Base-by-base conservation (phyloP, 495 filamentous ascomycete genomes). In the Penicillium riverlandense region DNA sequence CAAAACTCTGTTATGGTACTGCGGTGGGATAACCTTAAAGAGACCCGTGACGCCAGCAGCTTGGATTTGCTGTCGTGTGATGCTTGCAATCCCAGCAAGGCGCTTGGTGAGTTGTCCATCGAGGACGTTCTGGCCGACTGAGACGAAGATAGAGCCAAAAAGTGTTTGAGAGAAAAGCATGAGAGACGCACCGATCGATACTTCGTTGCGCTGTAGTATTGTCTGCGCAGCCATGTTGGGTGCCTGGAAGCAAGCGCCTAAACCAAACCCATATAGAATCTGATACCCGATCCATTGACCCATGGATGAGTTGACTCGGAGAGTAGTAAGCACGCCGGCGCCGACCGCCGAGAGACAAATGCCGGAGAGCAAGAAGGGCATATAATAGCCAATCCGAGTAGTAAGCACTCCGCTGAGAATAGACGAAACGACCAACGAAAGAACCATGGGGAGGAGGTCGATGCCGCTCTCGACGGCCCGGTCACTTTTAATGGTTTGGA, bases 81-180 rank as follows among this genome's bases (percentile, higher is more conserved):
- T 43, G 6, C 58, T 60, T 0, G 79, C 78, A 10, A 71, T 22
- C 0, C 4, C 22, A 22, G 4, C 22, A 61, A 51, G 69, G 52
- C 11, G 55, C 45, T 7, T 44, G 53, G 1, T 88, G 59, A 33
- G 79, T 77, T 30, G 64, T 54, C 6, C 89, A 72, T 43, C 74
- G 69, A 92, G 87, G 38, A 92, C 69, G 43, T 79, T 86, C 52
- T 89, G 79, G 5, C 69, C 83, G 29, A 89, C 79, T 2, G 76
- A 76, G 40, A 90, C 75, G 53, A 88, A 86, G 7, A 90, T 54
- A 0, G 85, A 75, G 12, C 79, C 80, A 22, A 79, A 80, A 10
- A 90, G 65, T 0, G 74, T 79, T 55, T 85, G 80, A n/a, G 67
- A 48, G 60, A 87, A 86, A 30, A 83, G 67, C 14, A 88, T 70